phyloP scores from a whole-genome alignment of 202 grass and related monocot species.

The Panicum virgatum region DNA sequence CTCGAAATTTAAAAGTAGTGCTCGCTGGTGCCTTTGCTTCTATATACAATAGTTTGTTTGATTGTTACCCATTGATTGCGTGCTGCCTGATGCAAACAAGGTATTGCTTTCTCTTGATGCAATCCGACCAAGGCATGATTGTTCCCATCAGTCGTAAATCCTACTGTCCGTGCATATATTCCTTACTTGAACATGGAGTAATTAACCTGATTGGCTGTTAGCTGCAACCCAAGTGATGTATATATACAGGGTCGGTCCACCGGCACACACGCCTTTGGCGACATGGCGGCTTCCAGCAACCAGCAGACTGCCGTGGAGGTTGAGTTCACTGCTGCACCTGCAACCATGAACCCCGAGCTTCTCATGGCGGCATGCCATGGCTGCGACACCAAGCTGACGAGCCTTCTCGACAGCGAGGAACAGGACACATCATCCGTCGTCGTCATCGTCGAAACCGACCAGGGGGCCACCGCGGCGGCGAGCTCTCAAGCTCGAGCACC shows the following conservation, averaged over 20 bases:
- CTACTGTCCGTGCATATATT: neutral
- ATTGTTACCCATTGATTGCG: neutral
- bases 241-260: neutral
- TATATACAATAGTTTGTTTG: neutral
- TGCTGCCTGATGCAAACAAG: neutral
- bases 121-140: neutral
- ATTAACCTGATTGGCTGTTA: neutral
- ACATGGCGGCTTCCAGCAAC: neutral
- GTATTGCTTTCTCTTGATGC: neutral
- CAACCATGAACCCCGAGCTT: slow-evolving; percentile 1
- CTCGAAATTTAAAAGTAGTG: too few species aligned
- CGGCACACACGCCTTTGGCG: neutral
- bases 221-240: neutral
- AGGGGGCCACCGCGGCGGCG: neutral
- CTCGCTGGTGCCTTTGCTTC: neutral
- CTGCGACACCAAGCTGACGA: neutral
- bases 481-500: neutral
- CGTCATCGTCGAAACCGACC: neutral
- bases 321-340: neutral
- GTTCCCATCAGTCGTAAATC: neutral
- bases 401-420: neutral
- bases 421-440: neutral
- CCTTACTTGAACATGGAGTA: neutral
- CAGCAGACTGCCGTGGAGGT: neutral
- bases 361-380: neutral